phyloP scores from a whole-genome alignment of 2,329 filamentous ascomycete species.

The Nannizziopsis arthrosporioides region DNA sequence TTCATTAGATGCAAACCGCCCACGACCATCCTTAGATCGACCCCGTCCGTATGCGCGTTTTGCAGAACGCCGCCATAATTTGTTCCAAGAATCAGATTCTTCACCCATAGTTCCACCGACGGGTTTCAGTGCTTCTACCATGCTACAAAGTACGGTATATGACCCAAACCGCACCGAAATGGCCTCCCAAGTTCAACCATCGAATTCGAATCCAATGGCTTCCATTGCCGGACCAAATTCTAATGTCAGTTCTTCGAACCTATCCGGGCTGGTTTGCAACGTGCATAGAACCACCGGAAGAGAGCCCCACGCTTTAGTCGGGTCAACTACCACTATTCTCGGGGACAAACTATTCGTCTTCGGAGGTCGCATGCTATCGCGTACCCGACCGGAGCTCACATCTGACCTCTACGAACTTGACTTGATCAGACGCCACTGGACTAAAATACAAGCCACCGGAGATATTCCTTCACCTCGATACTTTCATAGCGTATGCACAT shows the following conservation, averaged over 20 bases:
- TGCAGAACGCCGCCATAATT: background rate
- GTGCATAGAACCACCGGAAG: slow-evolving; percentile 74
- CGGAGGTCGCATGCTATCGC: slow-evolving; percentile 75
- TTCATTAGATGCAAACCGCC: background rate
- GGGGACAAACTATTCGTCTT: slow-evolving; percentile 97
- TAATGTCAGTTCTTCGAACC: slow-evolving; percentile 32
- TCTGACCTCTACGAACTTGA: slow-evolving; percentile 90
- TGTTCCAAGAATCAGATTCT: slow-evolving; percentile 4
- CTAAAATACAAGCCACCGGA: slow-evolving; percentile 69
- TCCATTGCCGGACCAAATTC: background rate
- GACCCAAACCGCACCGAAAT: background rate
- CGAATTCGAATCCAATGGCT: slow-evolving; percentile 3
- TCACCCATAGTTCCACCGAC: background rate
- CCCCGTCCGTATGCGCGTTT: slow-evolving; percentile 1
- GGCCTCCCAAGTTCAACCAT: background rate
- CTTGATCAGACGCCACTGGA: slow-evolving; percentile 84
- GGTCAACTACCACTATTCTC: slow-evolving; percentile 86
- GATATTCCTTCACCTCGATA: slow-evolving; percentile 85
- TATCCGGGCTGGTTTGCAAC: slow-evolving; percentile 57
- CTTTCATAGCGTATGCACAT: slow-evolving; percentile 88
- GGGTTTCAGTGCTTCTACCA: background rate
- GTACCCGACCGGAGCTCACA: slow-evolving; percentile 72
- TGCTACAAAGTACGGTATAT: background rate
- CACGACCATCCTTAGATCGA: background rate
- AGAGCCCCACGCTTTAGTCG: slow-evolving; percentile 83